phyloP scores from a whole-genome alignment of 2,329 filamentous ascomycete genomes.

The Whalleya microplaca region DNA sequence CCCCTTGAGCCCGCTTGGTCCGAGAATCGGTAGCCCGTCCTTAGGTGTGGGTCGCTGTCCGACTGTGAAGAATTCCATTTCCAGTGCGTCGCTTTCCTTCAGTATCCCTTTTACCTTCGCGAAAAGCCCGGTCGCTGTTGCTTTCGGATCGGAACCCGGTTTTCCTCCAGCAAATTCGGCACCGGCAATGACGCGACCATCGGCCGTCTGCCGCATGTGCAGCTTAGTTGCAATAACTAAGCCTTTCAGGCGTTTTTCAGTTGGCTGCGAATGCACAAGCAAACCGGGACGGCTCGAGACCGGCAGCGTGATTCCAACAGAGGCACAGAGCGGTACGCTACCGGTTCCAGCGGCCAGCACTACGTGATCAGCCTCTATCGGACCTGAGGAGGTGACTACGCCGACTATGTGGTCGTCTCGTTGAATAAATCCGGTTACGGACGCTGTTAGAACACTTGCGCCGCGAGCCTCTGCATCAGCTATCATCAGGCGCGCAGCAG shows the following conservation, averaged over 20 bases:
- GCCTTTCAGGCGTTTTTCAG: conserved; percentile 24
- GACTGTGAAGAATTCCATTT: conserved; percentile 36
- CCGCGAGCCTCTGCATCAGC: conserved; percentile 20
- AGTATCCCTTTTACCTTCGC: conserved; percentile 24
- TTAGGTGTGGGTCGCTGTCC: conserved; percentile 32
- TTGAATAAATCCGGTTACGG: conserved; percentile 22
- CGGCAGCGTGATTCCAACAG: conserved; percentile 30
- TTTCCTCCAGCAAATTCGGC: conserved; percentile 30
- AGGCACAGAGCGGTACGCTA: conserved; percentile 30
- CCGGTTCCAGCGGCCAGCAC: conserved; percentile 37
- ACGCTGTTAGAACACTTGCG: conserved; percentile 17
- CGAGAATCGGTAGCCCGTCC: conserved; percentile 37
- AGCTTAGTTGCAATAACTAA: conserved; percentile 30
- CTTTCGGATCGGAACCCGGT: conserved; percentile 28
- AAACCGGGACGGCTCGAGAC: conserved; percentile 30
- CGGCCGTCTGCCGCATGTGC: conserved; percentile 37
- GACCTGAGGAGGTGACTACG: conserved; percentile 15
- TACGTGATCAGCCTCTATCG: conserved; percentile 33
- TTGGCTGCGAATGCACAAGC: conserved; percentile 36
- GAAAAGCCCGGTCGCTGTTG: conserved; percentile 30
- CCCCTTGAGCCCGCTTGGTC: conserved; percentile 31
- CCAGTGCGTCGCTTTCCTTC: conserved; percentile 25
- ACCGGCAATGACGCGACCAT: conserved; percentile 33
- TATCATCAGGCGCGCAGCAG: conserved; percentile 29
- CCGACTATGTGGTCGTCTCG: conserved; percentile 17